Evolutionary conservation across 345 rosid species (phyloP).

Genomic region (Tarenaya hassleriana): DNA sequence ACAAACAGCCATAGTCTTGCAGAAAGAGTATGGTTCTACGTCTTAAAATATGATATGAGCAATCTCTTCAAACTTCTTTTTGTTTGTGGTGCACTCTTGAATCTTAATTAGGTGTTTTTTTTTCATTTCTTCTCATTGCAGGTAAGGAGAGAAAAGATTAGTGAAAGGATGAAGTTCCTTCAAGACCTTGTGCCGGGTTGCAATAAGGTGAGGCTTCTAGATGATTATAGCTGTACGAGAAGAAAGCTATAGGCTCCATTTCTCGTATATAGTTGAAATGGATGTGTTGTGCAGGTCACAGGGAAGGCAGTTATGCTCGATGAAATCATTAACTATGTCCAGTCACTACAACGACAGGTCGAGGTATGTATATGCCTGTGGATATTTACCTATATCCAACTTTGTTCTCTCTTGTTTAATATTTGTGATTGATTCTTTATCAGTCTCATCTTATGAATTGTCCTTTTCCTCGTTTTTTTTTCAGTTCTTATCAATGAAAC

Average conservation of each 20-base stretch:
- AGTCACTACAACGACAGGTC: conserved; percentile 92
- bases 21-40: conserved; percentile 60
- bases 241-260: no score
- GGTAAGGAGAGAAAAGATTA: conserved; percentile 96
- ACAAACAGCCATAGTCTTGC: conserved; percentile 99
- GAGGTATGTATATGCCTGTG: conserved; percentile 74
- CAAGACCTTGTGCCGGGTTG: conserved; percentile 99
- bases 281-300: conserved; percentile 53
- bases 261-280: background rate
- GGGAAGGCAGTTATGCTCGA: conserved; percentile 99
- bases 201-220: conserved; percentile 61
- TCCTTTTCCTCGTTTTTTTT: background rate
- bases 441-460: no score
- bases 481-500: conserved; percentile 97
- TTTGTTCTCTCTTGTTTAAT: conserved; percentile 7
- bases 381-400: background rate
- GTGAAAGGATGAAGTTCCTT: conserved; percentile 97
- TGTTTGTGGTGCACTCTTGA: no score
- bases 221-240: conserved; percentile 5
- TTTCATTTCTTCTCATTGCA: conserved; percentile 26
- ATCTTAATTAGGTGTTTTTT: conserved; percentile 9
- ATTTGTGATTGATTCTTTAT: conserved; percentile 5
- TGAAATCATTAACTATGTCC: conserved; percentile 94
- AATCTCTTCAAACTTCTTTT: no score
- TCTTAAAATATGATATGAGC: conserved; percentile 11